Evolutionary conservation across 768 basidiomycete genomes (phyloP), one percentile per base, ranked within the genome.

Genomic region (Tephrocybe rancida): DNA sequence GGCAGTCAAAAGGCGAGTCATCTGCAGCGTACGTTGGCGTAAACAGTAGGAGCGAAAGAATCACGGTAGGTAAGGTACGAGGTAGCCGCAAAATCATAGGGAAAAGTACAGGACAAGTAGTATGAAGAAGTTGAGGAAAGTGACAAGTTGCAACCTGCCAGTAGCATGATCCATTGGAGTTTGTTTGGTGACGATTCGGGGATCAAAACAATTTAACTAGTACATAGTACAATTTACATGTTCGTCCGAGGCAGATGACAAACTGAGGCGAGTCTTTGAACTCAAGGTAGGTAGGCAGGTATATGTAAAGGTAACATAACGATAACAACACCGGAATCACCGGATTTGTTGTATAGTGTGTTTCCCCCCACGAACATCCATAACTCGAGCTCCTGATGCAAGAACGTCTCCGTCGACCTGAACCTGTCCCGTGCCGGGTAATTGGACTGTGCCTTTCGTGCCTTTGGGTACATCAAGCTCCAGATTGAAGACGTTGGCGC

Each of bases 1-100:
- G 70, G 67, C 90, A 92, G 65, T 85, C 75, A 61, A 87, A 86
- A 10, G 72, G 53, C 56, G 70, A 57, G 19, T 68, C 62, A 52
- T 77, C 77, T 34, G 78, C 72, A 41, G 76, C 76, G 48, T 56
- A 35, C 49, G 55, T 49, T 51, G 53, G 16, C 24, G 50, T 45
- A 16, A 59, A 32, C 25, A 64, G 55, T 19, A 64, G 49, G 19
- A 58, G 38, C 41, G 51, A 53, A 4, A 61, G 39, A 5, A 60
- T 29, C 22, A 52, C 49, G 3, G 50, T 32, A 37, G 56, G 48
- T n/a, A 60, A 52, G 32, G 48, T 41, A 24, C 19, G 45, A 30
- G 52, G 29, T 22, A 38, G 50, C 48, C 66, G 61, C 45, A 61
- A 29, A 56, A 66, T 66, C 66, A 66, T 67, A 41, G 44, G 46